Percentiles rank a stretch among this genome's conserved stretches.
Conservation (phyloP, 2,329 filamentous ascomycete species). For the Bipolaris zeicola region DNA sequence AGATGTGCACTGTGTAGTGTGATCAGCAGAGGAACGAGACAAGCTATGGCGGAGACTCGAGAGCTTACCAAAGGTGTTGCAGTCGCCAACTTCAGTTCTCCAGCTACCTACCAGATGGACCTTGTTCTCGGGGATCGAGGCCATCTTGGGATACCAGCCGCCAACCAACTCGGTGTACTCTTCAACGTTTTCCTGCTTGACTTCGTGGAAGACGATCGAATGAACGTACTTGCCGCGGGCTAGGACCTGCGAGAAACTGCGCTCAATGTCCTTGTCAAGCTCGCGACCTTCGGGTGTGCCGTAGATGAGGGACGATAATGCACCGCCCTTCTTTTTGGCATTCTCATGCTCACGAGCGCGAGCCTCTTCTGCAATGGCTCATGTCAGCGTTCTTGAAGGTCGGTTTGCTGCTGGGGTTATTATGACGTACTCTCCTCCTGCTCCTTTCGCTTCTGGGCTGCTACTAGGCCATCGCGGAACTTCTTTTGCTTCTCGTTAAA, state of each 20-base stretch:
- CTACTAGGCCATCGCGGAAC: slow-evolving; percentile 81
- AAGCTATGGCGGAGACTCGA: not conserved
- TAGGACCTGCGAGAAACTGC: slow-evolving; percentile 92
- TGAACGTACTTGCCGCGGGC: slow-evolving; percentile 98
- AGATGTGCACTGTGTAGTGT: slow-evolving; percentile 82
- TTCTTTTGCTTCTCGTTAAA: slow-evolving; percentile 85
- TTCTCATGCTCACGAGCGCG: slow-evolving; percentile 64
- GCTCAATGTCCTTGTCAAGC: slow-evolving; percentile 93
- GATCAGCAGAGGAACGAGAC: slow-evolving; percentile 5
- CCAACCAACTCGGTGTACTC: slow-evolving; percentile 92
- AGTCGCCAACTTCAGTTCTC: slow-evolving; percentile 96
- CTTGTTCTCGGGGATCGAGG: slow-evolving; percentile 82
- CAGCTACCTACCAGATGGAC: slow-evolving; percentile 97
- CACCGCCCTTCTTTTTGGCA: slow-evolving; percentile 67
- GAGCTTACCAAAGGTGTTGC: slow-evolving; percentile 86
- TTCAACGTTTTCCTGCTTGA: slow-evolving; percentile 93
- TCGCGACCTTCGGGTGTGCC: slow-evolving; percentile 94
- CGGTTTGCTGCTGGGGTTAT: slow-evolving; percentile 49
- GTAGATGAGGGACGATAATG: slow-evolving; percentile 88
- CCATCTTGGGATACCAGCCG: slow-evolving; percentile 90
- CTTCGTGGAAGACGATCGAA: slow-evolving; percentile 94
- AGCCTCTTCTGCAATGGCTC: slow-evolving; percentile 57
- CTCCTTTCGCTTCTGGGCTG: slow-evolving; percentile 76
- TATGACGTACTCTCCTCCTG: slow-evolving; percentile 80
- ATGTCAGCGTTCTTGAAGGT: slow-evolving; percentile 49